Base-by-base conservation (phyloP, 495 filamentous ascomycete species). In the Daldinia childiae region DNA sequence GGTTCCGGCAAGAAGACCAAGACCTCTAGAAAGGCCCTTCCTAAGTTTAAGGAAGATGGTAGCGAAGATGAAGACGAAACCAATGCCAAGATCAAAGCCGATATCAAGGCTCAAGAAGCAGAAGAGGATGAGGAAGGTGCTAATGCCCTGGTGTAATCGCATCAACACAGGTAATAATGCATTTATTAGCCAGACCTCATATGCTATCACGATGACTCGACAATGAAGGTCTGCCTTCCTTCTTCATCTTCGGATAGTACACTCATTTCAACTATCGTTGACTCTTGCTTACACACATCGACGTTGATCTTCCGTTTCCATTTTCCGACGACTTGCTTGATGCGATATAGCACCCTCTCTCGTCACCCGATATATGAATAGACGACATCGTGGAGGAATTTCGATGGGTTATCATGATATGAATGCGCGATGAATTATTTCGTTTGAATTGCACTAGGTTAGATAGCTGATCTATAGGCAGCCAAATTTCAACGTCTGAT, bases 1-100 rank as follows among this genome's bases (percentile, higher is more conserved):
- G 29, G 30, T 7, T 34, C 58, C 2, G 12, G 26, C 39, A 71
- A 71, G 58, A 71, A 71, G 41, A 21, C 30, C 4, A 71, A 63
- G 58, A 15, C 14, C 5, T 6, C 58, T 4, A 6, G 8, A 5
- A 56, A 60, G 19, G 26, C 12, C 27, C 36, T 39, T 17, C 1
- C 30, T 38, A 61, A 50, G 11, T 8, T 4, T 1, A 38, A 52
- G 36, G 29, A 51, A 1, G 58, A 71, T 8, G 58, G 58, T 12
- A 41, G 63, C 3, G 26, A 36, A 36, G 34, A 12, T 2, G 39
- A 41, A 14, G 26, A 58, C 6, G 15, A 1, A 2, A 41, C 9
- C 41, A 32, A 55, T 24, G 38, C 15, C 26, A 36, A 62, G 8
- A 41, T 27, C 24, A 27, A 64, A 34, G n/a, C 15, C 8, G 41